Evolutionary conservation across 768 basidiomycete genomes (phyloP).

Genomic region (Leccinum variicolor): DNA sequence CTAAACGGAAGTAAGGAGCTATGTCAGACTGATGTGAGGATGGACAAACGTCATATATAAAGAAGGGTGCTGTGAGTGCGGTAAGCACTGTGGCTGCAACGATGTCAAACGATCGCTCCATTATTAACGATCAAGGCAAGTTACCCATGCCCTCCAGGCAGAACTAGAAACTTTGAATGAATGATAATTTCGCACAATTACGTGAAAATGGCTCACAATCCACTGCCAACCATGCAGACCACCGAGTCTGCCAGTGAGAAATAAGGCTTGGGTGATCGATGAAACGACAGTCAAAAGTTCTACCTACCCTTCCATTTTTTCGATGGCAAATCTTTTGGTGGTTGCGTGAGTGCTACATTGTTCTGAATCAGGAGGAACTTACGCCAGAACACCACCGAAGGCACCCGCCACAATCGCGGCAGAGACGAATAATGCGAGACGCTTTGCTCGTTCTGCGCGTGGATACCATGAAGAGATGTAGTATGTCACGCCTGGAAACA

Average conservation of each 20-base stretch:
- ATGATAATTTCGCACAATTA: not conserved
- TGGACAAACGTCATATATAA: slow-evolving; percentile 47
- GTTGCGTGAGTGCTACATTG: not conserved
- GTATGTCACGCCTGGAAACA: slow-evolving; percentile 38
- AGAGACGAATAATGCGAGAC: slow-evolving; percentile 57
- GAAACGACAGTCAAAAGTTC: slow-evolving; percentile 10
- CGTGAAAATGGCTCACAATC: slow-evolving; percentile 29
- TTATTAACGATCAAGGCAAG: not conserved
- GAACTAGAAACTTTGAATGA: slow-evolving; percentile 22
- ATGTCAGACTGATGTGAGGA: not conserved
- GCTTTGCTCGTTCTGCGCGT: slow-evolving; percentile 49
- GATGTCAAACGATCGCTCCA: not conserved
- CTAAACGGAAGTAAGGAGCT: slow-evolving; percentile 5
- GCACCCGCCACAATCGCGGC: slow-evolving; percentile 52
- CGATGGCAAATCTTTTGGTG: slow-evolving; percentile 31
- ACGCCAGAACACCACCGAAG: slow-evolving; percentile 48
- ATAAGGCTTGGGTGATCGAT: not conserved
- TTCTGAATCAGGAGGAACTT: slow-evolving; percentile 13
- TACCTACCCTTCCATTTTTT: slow-evolving; percentile 33
- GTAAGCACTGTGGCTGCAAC: slow-evolving; percentile 7
- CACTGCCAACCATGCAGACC: slow-evolving; percentile 38
- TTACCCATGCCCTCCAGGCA: slow-evolving; percentile 28
- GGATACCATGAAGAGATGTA: slow-evolving; percentile 58
- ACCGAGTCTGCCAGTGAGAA: slow-evolving; percentile 16
- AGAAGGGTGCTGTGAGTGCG: slow-evolving; percentile 35